Evolutionary conservation across 2,329 filamentous ascomycete species (phyloP).

Genomic region (Monilinia aucupariae): DNA sequence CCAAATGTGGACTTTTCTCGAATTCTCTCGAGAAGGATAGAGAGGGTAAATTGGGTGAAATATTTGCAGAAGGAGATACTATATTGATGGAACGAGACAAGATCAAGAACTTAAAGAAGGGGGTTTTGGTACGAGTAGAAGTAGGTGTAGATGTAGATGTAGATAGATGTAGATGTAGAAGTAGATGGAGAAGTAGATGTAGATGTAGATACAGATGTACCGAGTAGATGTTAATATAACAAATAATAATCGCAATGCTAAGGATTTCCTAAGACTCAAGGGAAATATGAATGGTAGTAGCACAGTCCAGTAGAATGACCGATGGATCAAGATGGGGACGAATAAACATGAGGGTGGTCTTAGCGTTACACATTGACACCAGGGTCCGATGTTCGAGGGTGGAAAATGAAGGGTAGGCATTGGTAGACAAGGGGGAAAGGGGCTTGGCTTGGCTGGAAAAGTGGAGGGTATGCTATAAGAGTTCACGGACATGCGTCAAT

Average conservation of each 20-base stretch:
- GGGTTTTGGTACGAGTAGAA: no score
- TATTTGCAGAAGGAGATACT: neutral
- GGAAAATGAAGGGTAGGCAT: neutral
- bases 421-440: neutral
- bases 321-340: constrained; percentile 8
- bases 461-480: neutral
- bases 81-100: neutral
- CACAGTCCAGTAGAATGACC: no score
- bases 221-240: no score
- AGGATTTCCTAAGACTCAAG: no score
- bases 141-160: no score
- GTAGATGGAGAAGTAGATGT: no score
- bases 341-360: neutral
- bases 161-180: no score
- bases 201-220: no score
- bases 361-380: constrained; percentile 12
- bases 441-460: neutral
- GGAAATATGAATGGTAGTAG: no score
- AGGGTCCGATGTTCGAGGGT: constrained; percentile 10
- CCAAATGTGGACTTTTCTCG: neutral
- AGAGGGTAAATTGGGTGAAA: neutral
- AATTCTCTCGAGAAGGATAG: neutral
- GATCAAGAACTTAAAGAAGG: neutral
- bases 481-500: constrained; percentile 5
- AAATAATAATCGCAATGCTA: no score